Conservation (phyloP, 768 basidiomycete genomes). For the Leccinum obscurum region DNA sequence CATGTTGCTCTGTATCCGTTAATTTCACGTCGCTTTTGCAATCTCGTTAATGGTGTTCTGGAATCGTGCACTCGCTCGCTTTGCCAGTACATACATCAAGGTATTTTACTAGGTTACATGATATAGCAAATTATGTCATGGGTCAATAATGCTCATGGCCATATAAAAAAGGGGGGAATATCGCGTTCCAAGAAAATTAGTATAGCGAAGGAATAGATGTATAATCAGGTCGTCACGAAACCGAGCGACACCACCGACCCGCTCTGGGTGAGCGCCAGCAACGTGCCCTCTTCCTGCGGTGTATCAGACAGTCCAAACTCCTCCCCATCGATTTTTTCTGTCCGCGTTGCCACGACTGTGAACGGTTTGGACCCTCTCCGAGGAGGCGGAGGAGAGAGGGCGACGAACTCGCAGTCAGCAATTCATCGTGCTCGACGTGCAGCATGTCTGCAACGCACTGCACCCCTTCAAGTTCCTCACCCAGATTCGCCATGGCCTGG, state of each 20-base stretch:
- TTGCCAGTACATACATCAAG: background rate
- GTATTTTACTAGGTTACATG: background rate
- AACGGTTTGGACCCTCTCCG: constrained; percentile 57
- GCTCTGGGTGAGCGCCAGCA: constrained; percentile 44
- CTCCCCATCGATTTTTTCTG: constrained; percentile 14
- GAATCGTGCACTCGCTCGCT: background rate
- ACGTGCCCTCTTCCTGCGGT: constrained; percentile 11
- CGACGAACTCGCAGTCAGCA: too few relatives aligned
- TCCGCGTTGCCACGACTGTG: constrained; percentile 19
- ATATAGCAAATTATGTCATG: background rate
- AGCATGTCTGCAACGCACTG: constrained; percentile 34
- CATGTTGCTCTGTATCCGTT: constrained; percentile 16
- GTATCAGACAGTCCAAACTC: constrained; percentile 3
- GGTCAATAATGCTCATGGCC: background rate
- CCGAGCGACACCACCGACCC: constrained; percentile 57
- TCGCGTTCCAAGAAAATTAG: constrained; percentile 17
- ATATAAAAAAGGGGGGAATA: background rate
- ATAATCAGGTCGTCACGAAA: constrained; percentile 42
- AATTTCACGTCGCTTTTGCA: constrained; percentile 6
- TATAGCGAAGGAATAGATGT: background rate
- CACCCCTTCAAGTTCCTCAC: constrained; percentile 20
- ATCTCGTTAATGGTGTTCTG: background rate
- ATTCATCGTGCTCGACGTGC: constrained; percentile 20
- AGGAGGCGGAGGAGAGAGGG: constrained; percentile 69
- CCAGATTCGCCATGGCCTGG: background rate